Conservation (phyloP, 2,329 filamentous ascomycete species). For the Pseudocercospora macadamiae region DNA sequence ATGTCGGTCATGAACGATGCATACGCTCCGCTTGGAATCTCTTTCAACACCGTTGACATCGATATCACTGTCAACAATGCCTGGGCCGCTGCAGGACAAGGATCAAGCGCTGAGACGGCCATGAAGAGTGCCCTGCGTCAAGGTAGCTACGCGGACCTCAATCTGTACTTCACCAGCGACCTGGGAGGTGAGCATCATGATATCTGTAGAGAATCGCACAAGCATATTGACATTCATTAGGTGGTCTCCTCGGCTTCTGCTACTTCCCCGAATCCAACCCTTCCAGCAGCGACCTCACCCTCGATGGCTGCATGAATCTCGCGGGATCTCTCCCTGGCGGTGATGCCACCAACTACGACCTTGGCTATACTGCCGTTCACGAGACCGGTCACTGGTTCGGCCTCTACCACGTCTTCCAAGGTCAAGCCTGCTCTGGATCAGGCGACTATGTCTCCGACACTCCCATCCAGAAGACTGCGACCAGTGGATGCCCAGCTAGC, state of each 20-base stretch:
- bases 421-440: conserved; percentile 43
- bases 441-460: conserved; percentile 51
- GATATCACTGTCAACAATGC: conserved; percentile 55
- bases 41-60: conserved; percentile 51
- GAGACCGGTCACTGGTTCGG: conserved; percentile 51
- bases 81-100: conserved; percentile 54
- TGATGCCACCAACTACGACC: conserved; percentile 48
- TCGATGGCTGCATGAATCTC: conserved; percentile 60
- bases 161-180: conserved; percentile 61
- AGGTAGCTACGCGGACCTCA: conserved; percentile 56
- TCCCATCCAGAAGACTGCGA: conserved; percentile 42
- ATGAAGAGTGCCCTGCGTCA: conserved; percentile 58
- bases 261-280: conserved; percentile 38
- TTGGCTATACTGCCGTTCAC: conserved; percentile 48
- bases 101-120: conserved; percentile 40
- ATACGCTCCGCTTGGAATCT: conserved; percentile 46
- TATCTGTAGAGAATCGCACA: not conserved
- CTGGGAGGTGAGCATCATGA: conserved; percentile 35
- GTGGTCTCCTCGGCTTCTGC: conserved; percentile 31
- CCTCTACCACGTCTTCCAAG: conserved; percentile 49
- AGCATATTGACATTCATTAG: not conserved
- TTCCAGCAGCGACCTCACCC: conserved; percentile 44
- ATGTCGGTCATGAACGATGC: conserved; percentile 13
- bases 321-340: conserved; percentile 57
- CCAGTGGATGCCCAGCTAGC: conserved; percentile 53